A percentile compares a stretch with the other conserved stretches of the same genome.
Evolutionary conservation across 257 asterid genomes (phyloP).

Genomic region (Nicotiana noctiflora): DNA sequence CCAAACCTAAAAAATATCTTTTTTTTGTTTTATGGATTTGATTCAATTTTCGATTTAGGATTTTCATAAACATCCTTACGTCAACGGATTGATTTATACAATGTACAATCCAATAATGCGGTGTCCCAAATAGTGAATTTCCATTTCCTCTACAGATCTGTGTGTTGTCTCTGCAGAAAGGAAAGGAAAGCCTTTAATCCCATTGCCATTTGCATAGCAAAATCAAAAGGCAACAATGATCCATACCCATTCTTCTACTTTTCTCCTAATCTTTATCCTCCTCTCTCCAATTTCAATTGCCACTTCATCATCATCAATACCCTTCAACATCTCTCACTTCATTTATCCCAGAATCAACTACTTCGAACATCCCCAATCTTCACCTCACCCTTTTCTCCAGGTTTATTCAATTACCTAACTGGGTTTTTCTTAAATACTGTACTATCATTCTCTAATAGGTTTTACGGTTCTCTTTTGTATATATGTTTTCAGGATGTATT

Average conservation of each 20-base stretch:
- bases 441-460: neutral
- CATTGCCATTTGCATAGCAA: neutral
- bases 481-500: conserved; percentile 36
- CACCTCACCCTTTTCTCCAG: conserved; percentile 17
- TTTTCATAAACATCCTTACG: no score
- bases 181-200: neutral
- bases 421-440: neutral
- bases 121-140: neutral
- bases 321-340: conserved; percentile 42
- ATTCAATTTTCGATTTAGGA: no score
- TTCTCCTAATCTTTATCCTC: conserved; percentile 12
- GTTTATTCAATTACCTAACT: neutral
- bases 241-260: conserved; percentile 7
- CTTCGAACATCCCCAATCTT: conserved; percentile 23
- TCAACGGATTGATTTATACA: neutral
- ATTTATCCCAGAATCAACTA: conserved; percentile 37
- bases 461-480: neutral
- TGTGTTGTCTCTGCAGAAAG: neutral
- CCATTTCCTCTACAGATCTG: neutral
- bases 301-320: conserved; percentile 31
- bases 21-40: no score
- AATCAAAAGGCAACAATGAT: conserved; percentile 15
- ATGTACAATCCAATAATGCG: neutral
- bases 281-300: conserved; percentile 23
- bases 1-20: no score